Evolutionary conservation across 2,329 filamentous ascomycete genomes (phyloP), one percentile per base, ranked within the genome.

Genomic region (Colletotrichum godetiae): DNA sequence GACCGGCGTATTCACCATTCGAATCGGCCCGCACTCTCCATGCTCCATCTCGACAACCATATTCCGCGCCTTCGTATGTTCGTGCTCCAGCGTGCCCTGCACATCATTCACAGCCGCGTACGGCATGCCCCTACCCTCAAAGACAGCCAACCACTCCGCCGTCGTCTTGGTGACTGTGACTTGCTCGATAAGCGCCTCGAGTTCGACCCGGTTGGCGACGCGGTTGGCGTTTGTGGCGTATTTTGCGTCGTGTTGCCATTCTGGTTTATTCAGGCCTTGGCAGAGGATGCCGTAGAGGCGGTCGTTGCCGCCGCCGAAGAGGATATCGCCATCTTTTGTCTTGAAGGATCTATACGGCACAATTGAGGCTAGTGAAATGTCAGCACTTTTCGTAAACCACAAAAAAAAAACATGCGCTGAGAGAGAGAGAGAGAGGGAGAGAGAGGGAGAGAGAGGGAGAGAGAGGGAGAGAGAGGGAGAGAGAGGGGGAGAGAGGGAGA

Each of bases 21-120:
- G 95, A 75, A 99, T 92, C 0, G 92, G 89, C 0, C 97, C 97
- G 81, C 96, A 98, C 8, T 88, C 86, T 5, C 90, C 90, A 80
- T 99, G 97, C 0, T 98, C 90, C 57, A 98, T 86, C 80, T 98
- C 93, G 15, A 94, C 90, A 1, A 99, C 93, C 97, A 99, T 99
- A 73, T 92, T 89, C 71, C 97, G 90, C 27, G 95, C 95, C 84
- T 84, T 86, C 84, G 95, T 95, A 83, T 99, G 97, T 74, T 92
- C 89, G 80, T 98, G 95, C 74, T 93, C 92, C 65, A 99, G 85
- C 0, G 97, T 94, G 24, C 88, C 90, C 81, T 97, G 93, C 8
- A 99, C 91, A 79, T 99, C 96, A 80, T 98, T 99, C 77, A 99
- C 93, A 1, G 96, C 95, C 0, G 96, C 94, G 79, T 75, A 99